Conservation (phyloP, 805 yeast species). For the Yarrowia osloensis region DNA sequence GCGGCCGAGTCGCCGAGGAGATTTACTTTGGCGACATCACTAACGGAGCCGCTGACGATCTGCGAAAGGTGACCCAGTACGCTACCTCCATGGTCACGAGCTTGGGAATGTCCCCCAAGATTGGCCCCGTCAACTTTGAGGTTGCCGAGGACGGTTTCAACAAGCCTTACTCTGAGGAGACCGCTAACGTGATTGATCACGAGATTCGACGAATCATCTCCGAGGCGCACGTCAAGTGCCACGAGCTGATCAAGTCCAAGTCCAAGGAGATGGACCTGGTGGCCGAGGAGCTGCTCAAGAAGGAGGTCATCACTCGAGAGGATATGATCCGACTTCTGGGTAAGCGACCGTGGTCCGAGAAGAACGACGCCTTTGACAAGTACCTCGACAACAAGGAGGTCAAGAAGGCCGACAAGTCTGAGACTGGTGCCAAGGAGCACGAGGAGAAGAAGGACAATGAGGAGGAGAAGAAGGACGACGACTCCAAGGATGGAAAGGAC, state of each 20-base stretch:
- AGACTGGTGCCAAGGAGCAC: neutral
- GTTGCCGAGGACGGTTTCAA: conserved; percentile 65
- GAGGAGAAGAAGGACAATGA: neutral
- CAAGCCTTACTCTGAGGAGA: conserved; percentile 87
- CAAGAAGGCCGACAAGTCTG: conserved; percentile 31
- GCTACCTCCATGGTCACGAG: conserved; percentile 91
- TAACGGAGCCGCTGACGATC: conserved; percentile 95
- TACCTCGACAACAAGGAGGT: conserved; percentile 32
- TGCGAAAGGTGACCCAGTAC: conserved; percentile 91
- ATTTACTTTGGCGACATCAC: conserved; percentile 89
- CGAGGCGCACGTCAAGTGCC: conserved; percentile 74
- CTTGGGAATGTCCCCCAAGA: conserved; percentile 84
- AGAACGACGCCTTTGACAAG: conserved; percentile 59
- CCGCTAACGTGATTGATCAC: conserved; percentile 75
- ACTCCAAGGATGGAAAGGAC: neutral
- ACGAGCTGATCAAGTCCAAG: conserved; percentile 64
- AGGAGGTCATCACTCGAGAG: conserved; percentile 90
- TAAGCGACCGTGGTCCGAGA: conserved; percentile 87
- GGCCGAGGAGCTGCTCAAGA: conserved; percentile 80
- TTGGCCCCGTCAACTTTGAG: conserved; percentile 83
- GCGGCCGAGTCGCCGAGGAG: conserved; percentile 97
- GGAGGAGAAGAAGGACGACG: conserved; percentile 33
- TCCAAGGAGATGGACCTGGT: conserved; percentile 76
- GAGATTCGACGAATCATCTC: conserved; percentile 80
- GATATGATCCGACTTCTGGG: conserved; percentile 91